Base-by-base conservation (phyloP, 805 yeast genomes). In the Candida easanensis region DNA sequence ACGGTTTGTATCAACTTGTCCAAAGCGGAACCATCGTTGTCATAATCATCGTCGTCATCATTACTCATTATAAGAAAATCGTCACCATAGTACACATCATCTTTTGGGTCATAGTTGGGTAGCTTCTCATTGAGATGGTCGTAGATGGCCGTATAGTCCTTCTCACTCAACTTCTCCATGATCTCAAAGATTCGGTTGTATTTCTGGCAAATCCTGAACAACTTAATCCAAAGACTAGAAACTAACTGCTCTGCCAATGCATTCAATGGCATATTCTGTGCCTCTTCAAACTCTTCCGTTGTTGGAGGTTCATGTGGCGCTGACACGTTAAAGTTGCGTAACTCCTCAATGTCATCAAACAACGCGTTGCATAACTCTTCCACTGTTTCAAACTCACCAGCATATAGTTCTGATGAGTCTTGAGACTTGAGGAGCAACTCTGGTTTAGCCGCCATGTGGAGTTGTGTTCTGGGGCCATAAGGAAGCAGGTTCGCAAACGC, bases 61-160 rank as follows among this genome's bases (percentile, higher is more conserved):
- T 15, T 14, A n/a, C 8, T 38, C 44, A 34, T 42, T 21, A 14
- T 16, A 11, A 13, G 27, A 38, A 31, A 31, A 8, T 10, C 17
- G 4, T 33, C 36, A 5, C 22, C 36, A 16, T 36, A 27, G 9
- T 17, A 15, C 1, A 37, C 42, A 13, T 34, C 36, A 19, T 25
- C 35, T 8, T 36, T 25, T 7, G 32, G 41, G 9, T 33, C 5
- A 16, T 10, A n/a, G 10, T 5, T 6, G 19, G 6, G 13, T 21
- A 28, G 27, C 45, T 16, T 33, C 27, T 16, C 41, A 8, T 17
- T 45, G 18, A 55, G 16, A 27, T 48, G 38, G 18, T 52, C 53
- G 41, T 44, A 48, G 3, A 54, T 38, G 7, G 54, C 53, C 23
- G 47, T 33, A 31, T 41, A 53, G 31, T 56, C 59, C 32, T 40